These are phyloP conservation scores for Aspergillus sp. DNA, from an alignment of 2,329 filamentous ascomycete genomes.

Conservation along the genomic window DNA sequence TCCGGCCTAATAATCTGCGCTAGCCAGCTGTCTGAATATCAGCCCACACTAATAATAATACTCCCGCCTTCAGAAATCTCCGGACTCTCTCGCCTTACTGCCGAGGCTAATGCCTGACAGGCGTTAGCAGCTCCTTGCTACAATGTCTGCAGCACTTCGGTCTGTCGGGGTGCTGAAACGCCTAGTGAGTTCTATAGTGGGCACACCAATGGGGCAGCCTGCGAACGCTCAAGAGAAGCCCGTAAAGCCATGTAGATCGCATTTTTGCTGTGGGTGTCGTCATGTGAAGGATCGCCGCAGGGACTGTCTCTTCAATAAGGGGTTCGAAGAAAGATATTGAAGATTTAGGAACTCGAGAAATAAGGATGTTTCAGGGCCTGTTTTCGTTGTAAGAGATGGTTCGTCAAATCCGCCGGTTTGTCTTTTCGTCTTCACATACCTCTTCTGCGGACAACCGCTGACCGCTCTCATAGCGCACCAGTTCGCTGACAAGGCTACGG, in stretches of 20 bases:
- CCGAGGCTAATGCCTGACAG: constrained; percentile 5
- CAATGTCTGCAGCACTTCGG: constrained; percentile 6
- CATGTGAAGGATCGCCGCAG: neutral
- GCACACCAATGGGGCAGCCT: neutral
- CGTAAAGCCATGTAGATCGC: neutral
- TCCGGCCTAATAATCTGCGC: neutral
- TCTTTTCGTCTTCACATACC: constrained; percentile 44
- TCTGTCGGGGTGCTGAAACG: constrained; percentile 15
- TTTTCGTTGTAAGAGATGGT: neutral
- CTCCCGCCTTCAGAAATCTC: neutral
- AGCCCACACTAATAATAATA: neutral
- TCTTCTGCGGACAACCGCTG: constrained; percentile 67
- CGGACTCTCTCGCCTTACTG: neutral
- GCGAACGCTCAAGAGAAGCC: neutral
- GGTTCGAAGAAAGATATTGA: neutral
- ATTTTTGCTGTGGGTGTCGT: neutral
- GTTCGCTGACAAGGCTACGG: constrained; percentile 64
- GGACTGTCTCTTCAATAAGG: neutral
- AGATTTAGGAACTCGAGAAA: constrained; percentile 24
- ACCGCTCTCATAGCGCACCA: constrained; percentile 74
- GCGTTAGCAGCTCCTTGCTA: neutral
- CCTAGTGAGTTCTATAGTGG: neutral
- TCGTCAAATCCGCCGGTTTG: neutral
- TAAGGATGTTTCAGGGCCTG: constrained; percentile 45
- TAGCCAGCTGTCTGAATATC: neutral